Percentiles rank a stretch among this genome's conserved stretches.
Evolutionary conservation across 1,139 yeast genomes (phyloP).

Genomic region (Kodamaea alishanica): DNA sequence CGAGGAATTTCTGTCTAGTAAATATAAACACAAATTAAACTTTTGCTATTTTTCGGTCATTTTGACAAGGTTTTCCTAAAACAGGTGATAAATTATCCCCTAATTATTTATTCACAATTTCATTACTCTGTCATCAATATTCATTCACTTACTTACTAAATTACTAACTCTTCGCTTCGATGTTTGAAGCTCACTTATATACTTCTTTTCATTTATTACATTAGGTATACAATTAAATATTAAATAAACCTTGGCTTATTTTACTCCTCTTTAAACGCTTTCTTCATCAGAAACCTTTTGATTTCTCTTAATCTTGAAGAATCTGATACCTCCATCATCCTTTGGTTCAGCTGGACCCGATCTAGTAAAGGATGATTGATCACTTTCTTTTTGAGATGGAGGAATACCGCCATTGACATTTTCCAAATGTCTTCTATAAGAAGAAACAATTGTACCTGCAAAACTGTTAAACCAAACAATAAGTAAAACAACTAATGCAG

Average conservation of each 20-base stretch:
- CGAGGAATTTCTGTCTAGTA: no score
- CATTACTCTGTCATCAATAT: not conserved
- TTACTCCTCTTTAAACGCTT: constrained; percentile 40
- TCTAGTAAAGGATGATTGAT: constrained; percentile 48
- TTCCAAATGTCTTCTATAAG: constrained; percentile 44
- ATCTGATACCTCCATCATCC: constrained; percentile 65
- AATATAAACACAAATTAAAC: no score
- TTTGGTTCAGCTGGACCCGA: constrained; percentile 27
- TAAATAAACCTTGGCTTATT: no score
- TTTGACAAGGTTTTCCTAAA: no score
- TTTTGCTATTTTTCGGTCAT: no score
- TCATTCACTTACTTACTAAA: no score
- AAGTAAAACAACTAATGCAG: constrained; percentile 53
- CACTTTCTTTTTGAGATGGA: constrained; percentile 23
- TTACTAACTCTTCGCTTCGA: no score
- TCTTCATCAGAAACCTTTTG: constrained; percentile 58
- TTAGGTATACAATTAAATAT: constrained; percentile 4
- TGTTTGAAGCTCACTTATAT: no score
- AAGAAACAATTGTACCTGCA: constrained; percentile 47
- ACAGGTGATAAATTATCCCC: no score
- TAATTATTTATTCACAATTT: no score
- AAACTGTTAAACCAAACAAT: constrained; percentile 55
- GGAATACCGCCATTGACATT: constrained; percentile 25
- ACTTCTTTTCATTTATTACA: constrained; percentile 1
- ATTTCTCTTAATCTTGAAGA: constrained; percentile 73